Conservation (phyloP, 1,284 basidiomycete genomes). For the Sparassis latifolia region DNA sequence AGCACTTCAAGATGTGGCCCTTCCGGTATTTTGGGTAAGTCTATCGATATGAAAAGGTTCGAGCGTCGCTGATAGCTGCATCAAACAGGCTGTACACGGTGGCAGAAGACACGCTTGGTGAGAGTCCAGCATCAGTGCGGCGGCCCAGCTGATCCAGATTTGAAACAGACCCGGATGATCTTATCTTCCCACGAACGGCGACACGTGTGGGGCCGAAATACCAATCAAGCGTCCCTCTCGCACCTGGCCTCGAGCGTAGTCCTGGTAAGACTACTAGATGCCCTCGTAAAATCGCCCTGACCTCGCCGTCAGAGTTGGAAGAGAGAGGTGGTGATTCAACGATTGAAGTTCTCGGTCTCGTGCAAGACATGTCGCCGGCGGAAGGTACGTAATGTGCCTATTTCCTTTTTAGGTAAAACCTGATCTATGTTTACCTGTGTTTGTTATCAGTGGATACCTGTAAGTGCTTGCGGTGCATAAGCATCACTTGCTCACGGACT, state of each 20-base stretch:
- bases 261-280: too few species aligned
- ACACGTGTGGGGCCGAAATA: slow-evolving; percentile 85
- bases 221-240: slow-evolving; percentile 60
- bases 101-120: slow-evolving; percentile 87
- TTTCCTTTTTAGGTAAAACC: slow-evolving; percentile 1
- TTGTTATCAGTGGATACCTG: slow-evolving; percentile 41
- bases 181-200: slow-evolving; percentile 88
- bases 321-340: slow-evolving; percentile 74
- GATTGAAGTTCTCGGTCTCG: slow-evolving; percentile 60
- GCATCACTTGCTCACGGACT: too few species aligned
- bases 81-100: slow-evolving; percentile 73
- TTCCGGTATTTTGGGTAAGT: slow-evolving; percentile 94
- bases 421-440: neutral
- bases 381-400: slow-evolving; percentile 45
- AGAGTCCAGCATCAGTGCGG: slow-evolving; percentile 15
- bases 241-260: slow-evolving; percentile 36
- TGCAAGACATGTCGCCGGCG: slow-evolving; percentile 53
- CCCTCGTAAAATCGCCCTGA: too few species aligned
- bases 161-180: slow-evolving; percentile 79
- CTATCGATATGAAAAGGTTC: neutral
- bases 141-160: slow-evolving; percentile 13
- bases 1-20: slow-evolving; percentile 91
- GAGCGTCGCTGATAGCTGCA: slow-evolving; percentile 1
- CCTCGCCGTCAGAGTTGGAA: slow-evolving; percentile 22
- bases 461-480: slow-evolving; percentile 16